Conservation (phyloP, 2,329 filamentous ascomycete genomes). For the Monascus ruber region DNA sequence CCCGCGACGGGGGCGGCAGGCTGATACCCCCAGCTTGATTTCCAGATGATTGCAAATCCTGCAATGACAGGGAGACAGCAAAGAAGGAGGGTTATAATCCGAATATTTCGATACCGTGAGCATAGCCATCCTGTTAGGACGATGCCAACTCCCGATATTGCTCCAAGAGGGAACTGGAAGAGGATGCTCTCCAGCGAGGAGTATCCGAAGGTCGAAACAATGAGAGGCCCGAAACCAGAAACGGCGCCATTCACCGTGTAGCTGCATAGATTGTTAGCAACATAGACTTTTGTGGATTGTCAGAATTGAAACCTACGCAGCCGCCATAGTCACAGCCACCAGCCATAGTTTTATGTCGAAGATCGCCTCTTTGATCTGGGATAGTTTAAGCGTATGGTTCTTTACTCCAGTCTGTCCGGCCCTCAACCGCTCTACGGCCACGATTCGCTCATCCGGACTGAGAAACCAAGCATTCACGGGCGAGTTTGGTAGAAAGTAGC, state of each 20-base stretch:
- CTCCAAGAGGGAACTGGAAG: constrained; percentile 64
- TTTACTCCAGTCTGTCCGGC: constrained; percentile 53
- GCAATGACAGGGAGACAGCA: constrained; percentile 65
- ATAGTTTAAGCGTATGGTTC: constrained; percentile 48
- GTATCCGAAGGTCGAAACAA: constrained; percentile 61
- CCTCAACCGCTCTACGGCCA: constrained; percentile 53
- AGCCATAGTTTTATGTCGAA: constrained; percentile 54
- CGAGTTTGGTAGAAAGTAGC: constrained; percentile 55
- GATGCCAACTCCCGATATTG: constrained; percentile 55
- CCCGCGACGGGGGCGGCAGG: constrained; percentile 57
- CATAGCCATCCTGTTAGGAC: constrained; percentile 55
- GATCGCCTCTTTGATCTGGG: constrained; percentile 48
- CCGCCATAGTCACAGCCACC: constrained; percentile 56
- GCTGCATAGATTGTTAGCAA: constrained; percentile 11
- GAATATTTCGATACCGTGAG: constrained; percentile 49
- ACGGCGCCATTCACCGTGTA: constrained; percentile 64
- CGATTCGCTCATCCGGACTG: constrained; percentile 48
- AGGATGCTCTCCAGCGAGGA: constrained; percentile 54
- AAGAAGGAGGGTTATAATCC: constrained; percentile 52
- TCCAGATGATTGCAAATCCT: constrained; percentile 66
- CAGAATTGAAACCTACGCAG: constrained; percentile 33
- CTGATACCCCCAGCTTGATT: constrained; percentile 50
- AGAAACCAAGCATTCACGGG: constrained; percentile 61
- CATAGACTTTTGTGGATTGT: neutral
- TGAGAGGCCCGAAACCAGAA: constrained; percentile 58